These are phyloP conservation scores for Stephanodiscus minutulus DNA, from an alignment of 108 stramenopile species.

Conservation along the genomic window DNA sequence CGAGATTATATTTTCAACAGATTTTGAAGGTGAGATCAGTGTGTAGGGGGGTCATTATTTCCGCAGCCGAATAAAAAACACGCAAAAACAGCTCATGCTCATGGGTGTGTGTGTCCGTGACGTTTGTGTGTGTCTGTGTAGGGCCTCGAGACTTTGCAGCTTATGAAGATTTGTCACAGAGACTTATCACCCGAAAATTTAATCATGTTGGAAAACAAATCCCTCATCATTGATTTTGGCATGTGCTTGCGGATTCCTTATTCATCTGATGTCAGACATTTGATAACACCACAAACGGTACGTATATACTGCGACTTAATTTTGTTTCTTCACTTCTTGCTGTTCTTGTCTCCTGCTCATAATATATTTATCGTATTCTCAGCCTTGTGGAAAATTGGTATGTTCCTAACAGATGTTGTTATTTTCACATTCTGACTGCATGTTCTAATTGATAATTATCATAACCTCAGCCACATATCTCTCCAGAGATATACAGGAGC, in stretches of 20 bases:
- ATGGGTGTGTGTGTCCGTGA: neutral
- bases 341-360: neutral
- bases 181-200: slow-evolving; percentile 81
- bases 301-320: neutral
- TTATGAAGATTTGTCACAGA: slow-evolving; percentile 68
- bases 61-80: neutral
- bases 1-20: slow-evolving; percentile 75
- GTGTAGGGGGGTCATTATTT: neutral
- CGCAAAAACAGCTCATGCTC: neutral
- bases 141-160: slow-evolving; percentile 73
- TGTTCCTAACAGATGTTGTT: neutral
- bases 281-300: slow-evolving; percentile 33
- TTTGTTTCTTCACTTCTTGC: neutral
- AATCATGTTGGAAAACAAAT: slow-evolving; percentile 59
- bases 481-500: slow-evolving; percentile 51
- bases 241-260: slow-evolving; percentile 86
- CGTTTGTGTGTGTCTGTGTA: slow-evolving; percentile 15
- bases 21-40: slow-evolving; percentile 59
- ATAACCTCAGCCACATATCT: slow-evolving; percentile 49
- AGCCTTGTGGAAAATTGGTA: slow-evolving; percentile 58
- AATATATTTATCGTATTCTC: neutral
- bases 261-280: slow-evolving; percentile 23
- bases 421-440: neutral
- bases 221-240: slow-evolving; percentile 79
- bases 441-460: neutral